Evolutionary conservation across 345 rosid species (phyloP).

Genomic region (Anastatica hierochuntica): DNA sequence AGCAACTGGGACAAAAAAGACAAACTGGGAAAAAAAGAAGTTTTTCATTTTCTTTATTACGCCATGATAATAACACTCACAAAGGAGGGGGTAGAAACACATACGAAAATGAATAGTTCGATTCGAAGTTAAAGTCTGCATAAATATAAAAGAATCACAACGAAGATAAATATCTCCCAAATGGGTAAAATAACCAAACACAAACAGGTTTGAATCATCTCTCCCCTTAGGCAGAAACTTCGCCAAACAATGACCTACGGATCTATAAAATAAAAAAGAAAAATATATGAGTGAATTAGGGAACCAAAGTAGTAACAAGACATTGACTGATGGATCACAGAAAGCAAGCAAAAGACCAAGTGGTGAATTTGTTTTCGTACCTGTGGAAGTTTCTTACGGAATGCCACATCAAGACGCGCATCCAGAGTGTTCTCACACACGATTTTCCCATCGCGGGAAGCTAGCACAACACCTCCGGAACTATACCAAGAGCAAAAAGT

Average conservation of each 20-base stretch:
- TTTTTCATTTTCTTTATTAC: not conserved
- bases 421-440: constrained; percentile 93
- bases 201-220: constrained; percentile 15
- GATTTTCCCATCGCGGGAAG: constrained; percentile 94
- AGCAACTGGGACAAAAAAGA: too few species aligned
- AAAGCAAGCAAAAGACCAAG: not conserved
- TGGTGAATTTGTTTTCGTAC: constrained; percentile 26
- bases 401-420: constrained; percentile 91
- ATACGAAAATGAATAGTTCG: constrained; percentile 8
- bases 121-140: constrained; percentile 9
- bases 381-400: constrained; percentile 89
- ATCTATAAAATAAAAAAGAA: constrained; percentile 43
- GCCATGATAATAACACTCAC: constrained; percentile 5
- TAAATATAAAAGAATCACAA: constrained; percentile 21
- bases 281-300: not conserved
- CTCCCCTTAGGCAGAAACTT: constrained; percentile 36
- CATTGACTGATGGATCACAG: not conserved
- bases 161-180: constrained; percentile 13
- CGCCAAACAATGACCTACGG: constrained; percentile 68
- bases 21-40: too few species aligned
- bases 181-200: constrained; percentile 10
- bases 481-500: constrained; percentile 29
- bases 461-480: constrained; percentile 95
- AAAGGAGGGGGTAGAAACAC: not conserved
- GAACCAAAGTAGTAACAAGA: not conserved